Percentiles rank a stretch among this genome's conserved stretches.
Conservation (phyloP, 192 early-diverging fungal species). For the Coemansia sp. region DNA sequence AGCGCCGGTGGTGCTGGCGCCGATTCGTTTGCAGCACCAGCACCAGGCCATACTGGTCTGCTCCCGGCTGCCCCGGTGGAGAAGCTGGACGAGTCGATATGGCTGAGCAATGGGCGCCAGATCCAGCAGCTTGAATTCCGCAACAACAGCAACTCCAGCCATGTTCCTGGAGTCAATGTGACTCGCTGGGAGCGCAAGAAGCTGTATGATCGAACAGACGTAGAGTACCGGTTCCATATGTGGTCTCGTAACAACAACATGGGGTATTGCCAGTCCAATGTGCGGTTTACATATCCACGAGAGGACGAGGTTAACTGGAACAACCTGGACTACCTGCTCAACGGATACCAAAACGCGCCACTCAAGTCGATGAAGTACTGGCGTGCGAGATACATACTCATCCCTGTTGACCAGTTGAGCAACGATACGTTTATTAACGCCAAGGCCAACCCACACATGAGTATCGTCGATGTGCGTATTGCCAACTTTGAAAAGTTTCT, state of each 20-base stretch:
- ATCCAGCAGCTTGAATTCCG: conserved; percentile 80
- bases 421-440: conserved; percentile 54
- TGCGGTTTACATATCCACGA: conserved; percentile 76
- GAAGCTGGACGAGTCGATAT: conserved; percentile 51
- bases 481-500: conserved; percentile 85
- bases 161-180: conserved; percentile 76
- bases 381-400: conserved; percentile 86
- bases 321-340: conserved; percentile 85
- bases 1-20: background rate
- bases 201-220: conserved; percentile 58
- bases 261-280: conserved; percentile 59
- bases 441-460: conserved; percentile 63
- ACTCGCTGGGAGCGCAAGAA: conserved; percentile 78
- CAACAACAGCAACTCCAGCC: conserved; percentile 54
- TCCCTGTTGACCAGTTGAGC: conserved; percentile 73
- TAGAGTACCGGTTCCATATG: conserved; percentile 77
- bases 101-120: conserved; percentile 89
- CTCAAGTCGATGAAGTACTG: conserved; percentile 80
- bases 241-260: conserved; percentile 75
- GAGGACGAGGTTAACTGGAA: conserved; percentile 89
- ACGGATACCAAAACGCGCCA: conserved; percentile 80
- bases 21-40: conserved; percentile 9
- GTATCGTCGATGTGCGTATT: conserved; percentile 86
- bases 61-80: conserved; percentile 13
- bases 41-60: conserved; percentile 4